Base-by-base conservation (phyloP, 164 flowering plant species). In the Macadamia tetraphylla region DNA sequence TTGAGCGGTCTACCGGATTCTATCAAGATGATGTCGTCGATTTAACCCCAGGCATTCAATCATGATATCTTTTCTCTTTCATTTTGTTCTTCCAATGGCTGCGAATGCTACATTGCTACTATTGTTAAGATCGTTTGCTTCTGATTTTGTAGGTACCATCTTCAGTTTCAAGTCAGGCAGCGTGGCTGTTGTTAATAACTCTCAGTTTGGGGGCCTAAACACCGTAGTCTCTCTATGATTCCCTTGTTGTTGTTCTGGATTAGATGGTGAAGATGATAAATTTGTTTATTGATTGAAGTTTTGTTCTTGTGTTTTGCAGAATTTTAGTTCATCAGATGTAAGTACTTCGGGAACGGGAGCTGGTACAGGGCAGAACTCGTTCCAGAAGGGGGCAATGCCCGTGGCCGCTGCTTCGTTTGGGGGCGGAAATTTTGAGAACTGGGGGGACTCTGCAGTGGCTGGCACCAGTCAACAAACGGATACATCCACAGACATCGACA, bases 391-490 rank as follows among this genome's bases (percentile, higher is more conserved):
- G 44, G 40, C 65, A 14, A 63, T 32, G 64, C 59, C 70, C 40
- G 40, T 35, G 10, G 65, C 32, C 1, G 76, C 73, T 63, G 73
- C 73, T 23, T 17, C 78, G 6, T 55, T 78, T 73, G 80, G 78
- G 29, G 80, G 75, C 46, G 83, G 81, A 31, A 80, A 75, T 62
- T 79, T 88, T 70, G 94, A 88, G 79, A 81, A 81, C 67, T 87
- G 91, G 91, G 91, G 79, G 30, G 96, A 90, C 9, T 88, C 94
- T 46, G 96, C 84, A 8, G 71, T 88, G 78, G 91, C 81, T 1
- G 90, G 84, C 67, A 76, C 81, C 40, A 87, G 94, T 77, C 96
- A 86, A 71, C 89, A 81, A 61, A 91, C 95, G 60, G 97, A 91
- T 71, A 86, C 91, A 14, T 89, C 96, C 29, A 89, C 95, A 64